These are phyloP conservation scores for Triticum monococcum DNA, from an alignment of 176 grass and related monocot genomes.

Conservation along the genomic window DNA sequence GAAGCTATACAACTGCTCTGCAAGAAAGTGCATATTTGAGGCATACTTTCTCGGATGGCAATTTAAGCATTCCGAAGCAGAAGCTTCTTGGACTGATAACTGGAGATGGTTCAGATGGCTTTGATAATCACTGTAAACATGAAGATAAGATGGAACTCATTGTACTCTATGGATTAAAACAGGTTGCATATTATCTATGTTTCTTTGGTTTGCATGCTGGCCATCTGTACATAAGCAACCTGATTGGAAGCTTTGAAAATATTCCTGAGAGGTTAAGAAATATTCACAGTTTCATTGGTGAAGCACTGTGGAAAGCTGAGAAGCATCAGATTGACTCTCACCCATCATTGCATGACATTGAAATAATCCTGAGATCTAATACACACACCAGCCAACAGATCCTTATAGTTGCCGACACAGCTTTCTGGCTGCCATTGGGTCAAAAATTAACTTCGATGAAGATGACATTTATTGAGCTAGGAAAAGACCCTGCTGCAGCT, in stretches of 20 bases:
- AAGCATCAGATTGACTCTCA: slow-evolving; percentile 49
- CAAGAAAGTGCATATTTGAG: slow-evolving; percentile 51
- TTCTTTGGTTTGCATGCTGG: slow-evolving; percentile 72
- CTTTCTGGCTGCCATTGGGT: slow-evolving; percentile 68
- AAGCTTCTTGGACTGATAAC: slow-evolving; percentile 62
- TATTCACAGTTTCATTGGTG: slow-evolving; percentile 49
- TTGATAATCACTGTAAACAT: slow-evolving; percentile 20
- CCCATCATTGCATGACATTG: slow-evolving; percentile 56
- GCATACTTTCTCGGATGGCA: slow-evolving; percentile 29
- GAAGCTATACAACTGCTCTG: slow-evolving; percentile 50
- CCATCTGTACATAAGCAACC: slow-evolving; percentile 58
- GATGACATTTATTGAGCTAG: slow-evolving; percentile 44
- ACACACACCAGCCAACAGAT: slow-evolving; percentile 36
- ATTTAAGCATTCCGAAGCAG: slow-evolving; percentile 60
- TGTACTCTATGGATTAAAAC: slow-evolving; percentile 61
- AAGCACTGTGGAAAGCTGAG: slow-evolving; percentile 39
- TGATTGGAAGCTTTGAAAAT: slow-evolving; percentile 46
- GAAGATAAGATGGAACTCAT: slow-evolving; percentile 53
- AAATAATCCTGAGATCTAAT: slow-evolving; percentile 48
- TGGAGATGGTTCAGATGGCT: slow-evolving; percentile 34
- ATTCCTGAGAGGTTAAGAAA: slow-evolving; percentile 57
- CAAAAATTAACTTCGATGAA: slow-evolving; percentile 58
- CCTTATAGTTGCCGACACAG: slow-evolving; percentile 55
- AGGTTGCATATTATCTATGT: slow-evolving; percentile 77
- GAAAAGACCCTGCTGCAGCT: slow-evolving; percentile 27